Percentiles rank a stretch among this genome's conserved stretches.
Evolutionary conservation across 495 filamentous ascomycete species (phyloP).

Genomic region (Amniculicola lignicola): DNA sequence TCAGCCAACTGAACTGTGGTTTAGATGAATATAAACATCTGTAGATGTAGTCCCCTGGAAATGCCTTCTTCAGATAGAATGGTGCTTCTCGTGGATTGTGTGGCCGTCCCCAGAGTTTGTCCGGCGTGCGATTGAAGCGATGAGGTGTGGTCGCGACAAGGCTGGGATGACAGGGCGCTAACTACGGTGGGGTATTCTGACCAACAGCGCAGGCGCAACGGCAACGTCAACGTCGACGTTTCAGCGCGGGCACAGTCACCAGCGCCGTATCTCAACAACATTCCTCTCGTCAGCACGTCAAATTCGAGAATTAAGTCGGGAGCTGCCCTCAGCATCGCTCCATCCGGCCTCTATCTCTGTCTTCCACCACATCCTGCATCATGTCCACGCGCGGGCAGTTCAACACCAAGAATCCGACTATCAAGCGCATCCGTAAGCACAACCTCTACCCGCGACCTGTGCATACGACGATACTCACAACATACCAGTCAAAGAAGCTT

Average conservation of each 20-base stretch:
- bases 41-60: no score
- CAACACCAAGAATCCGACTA: slow-evolving; percentile 76
- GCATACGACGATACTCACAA: slow-evolving; percentile 16
- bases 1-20: no score
- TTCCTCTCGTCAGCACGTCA: no score
- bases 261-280: not conserved
- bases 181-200: slow-evolving; percentile 14
- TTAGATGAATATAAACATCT: no score
- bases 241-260: slow-evolving; percentile 6
- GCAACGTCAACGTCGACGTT: slow-evolving; percentile 15
- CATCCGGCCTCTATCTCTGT: not conserved
- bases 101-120: no score
- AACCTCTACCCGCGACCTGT: slow-evolving; percentile 21
- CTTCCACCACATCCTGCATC: slow-evolving; percentile 10
- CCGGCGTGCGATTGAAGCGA: no score
- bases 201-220: slow-evolving; percentile 12
- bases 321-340: no score
- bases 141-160: no score
- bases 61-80: no score
- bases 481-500: slow-evolving; percentile 72
- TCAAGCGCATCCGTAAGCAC: slow-evolving; percentile 66
- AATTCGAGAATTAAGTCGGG: no score
- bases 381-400: slow-evolving; percentile 51
- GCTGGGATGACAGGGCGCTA: not conserved
- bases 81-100: no score